Evolutionary conservation across 139 green algal genomes (phyloP), one percentile per base, ranked within the genome.

Genomic region (Tetradesmus lagerheimii): DNA sequence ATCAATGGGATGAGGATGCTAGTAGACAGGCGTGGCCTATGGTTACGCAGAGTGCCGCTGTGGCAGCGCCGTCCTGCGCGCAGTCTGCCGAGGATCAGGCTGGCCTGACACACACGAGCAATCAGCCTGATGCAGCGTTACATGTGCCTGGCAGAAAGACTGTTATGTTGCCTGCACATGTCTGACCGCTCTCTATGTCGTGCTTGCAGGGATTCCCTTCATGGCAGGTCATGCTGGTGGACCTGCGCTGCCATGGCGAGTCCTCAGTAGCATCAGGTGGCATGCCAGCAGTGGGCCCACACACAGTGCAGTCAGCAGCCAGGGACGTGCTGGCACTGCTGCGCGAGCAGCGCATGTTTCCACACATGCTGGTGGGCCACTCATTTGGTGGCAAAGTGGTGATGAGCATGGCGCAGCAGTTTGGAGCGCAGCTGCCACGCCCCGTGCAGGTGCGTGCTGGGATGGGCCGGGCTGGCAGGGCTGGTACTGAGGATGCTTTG

Each of bases 311-410:
- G 15, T 82, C 92, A 29, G 90, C 97, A 39, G 96, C 97, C 18
- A 77, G 74, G 11, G 97, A 99, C 86, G 90, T 98, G 3, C 92
- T 98, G 35, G 77, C 29, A 3, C 91, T 99, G 74, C 95, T 98
- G 37, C 87, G 89, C n/a, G 57, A 93, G 53, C 95, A 99, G 43
- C 95, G 95, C 43, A 86, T 99, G 6, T 99, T 98, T 89, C 97
- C 97, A 1, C 87, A 93, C 67, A 93, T 98, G 77, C 93, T 99
- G 34, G 95, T 99, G 31, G 97, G 97, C 12, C 97, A 99, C 90
- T 96, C 90, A 15, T 99, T 99, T 90, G 97, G 97, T 27, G 97
- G 97, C 83, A 99, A 99, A 92, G 97, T 98, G 35, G 96, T 98
- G 38, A 94, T 99, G 94, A 93, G 91, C 82, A 99, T 99, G 97